phyloP scores from a whole-genome alignment of 805 yeast genomes.

The Allodekkera sacchari region DNA sequence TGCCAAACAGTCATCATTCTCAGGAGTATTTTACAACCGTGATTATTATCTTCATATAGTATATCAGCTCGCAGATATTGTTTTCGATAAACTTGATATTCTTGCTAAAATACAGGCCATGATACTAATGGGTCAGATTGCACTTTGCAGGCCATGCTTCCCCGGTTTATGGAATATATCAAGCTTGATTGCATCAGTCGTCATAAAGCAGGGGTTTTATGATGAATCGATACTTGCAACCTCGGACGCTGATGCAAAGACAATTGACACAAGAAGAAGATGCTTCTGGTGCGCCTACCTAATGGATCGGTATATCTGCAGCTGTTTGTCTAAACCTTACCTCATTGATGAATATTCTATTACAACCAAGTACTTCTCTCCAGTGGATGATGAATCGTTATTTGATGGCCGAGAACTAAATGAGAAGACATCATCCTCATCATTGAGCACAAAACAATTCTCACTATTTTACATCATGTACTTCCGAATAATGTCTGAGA shows the following conservation, averaged over 20 bases:
- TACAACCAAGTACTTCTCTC: background rate
- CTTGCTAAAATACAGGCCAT: background rate
- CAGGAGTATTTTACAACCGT: background rate
- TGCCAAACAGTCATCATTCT: background rate
- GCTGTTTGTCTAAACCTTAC: slow-evolving; percentile 1
- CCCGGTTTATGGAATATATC: slow-evolving; percentile 2
- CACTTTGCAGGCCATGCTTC: slow-evolving; percentile 1
- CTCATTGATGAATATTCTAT: slow-evolving; percentile 1
- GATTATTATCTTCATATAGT: background rate
- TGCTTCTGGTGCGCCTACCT: slow-evolving; percentile 2
- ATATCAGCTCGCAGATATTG: background rate
- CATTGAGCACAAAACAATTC: background rate
- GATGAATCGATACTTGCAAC: background rate
- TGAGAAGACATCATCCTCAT: background rate
- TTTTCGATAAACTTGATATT: background rate
- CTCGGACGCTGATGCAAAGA: background rate
- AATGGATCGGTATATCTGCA: slow-evolving; percentile 1
- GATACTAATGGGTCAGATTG: background rate
- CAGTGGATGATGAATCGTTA: background rate
- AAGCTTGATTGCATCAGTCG: background rate
- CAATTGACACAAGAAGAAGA: background rate
- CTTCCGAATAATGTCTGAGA: slow-evolving; percentile 1
- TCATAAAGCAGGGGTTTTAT: background rate
- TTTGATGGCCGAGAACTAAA: too few species aligned
- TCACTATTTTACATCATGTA: background rate